Evolutionary conservation across 371 early-diverging fungal species (phyloP), one percentile per base, ranked within the genome.

Genomic region (Syncephalastrum monosporum): DNA sequence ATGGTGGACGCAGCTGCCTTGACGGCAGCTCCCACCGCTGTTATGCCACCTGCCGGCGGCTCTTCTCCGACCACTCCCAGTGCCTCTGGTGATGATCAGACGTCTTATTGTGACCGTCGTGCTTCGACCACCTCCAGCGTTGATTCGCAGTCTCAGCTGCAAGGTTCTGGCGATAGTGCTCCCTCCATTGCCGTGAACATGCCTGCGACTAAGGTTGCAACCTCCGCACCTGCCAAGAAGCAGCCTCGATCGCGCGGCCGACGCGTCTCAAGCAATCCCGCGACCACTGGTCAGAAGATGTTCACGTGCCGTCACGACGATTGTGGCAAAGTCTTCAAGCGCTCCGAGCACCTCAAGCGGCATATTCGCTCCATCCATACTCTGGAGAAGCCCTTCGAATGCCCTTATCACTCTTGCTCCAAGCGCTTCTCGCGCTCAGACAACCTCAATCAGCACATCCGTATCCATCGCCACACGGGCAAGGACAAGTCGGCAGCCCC

Each of bases 321-420:
- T 27, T 94, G 95, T 61, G 83, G 83, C 49, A 81, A 87, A 46
- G 78, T 82, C 41, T 95, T 93, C 67, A 92, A 91, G 73, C 78
- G 92, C 10, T 84, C 81, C 54, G 93, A 93, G 66, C 92, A 92
- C 69, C 72, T 93, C 53, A 87, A 89, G 66, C 73, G 95, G 10
- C 93, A 91, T 63, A 74, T 81, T 25, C 75, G 87, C 15, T 82
- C 77, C n/a, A 79, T 82, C 55, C 82, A 82, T 51, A 80, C 82
- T 0, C 57, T 71, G 21, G 80, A 79, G 42, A 76, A 77, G 49
- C 82, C 82, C 15, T 82, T 76, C 55, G 67, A 62, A 47, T 82
- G 82, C 55, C 78, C 75, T 4, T 72, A 71, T 50, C 72, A 71
- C 17, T 83, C 85, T 43, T 94, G 94, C 63, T 71, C 68, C 13